Conservation (phyloP, 495 filamentous ascomycete genomes). For the Xylaria intraflava region DNA sequence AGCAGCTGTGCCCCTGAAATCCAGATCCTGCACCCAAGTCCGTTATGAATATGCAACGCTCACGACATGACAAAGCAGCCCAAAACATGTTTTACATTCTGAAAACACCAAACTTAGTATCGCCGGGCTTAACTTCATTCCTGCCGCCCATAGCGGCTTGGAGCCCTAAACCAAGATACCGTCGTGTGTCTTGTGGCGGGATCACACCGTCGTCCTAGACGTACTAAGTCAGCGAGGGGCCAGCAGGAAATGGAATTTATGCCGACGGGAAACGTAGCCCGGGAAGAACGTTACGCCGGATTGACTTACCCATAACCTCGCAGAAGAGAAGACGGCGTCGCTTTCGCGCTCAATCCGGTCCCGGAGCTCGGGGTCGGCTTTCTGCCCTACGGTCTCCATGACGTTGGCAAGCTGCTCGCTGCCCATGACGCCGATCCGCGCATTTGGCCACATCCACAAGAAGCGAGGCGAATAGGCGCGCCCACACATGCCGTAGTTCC, state of each 20-base stretch:
- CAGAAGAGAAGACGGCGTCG: constrained; percentile 78
- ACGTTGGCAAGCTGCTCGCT: constrained; percentile 85
- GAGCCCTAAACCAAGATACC: constrained; percentile 75
- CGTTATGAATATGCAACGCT: background rate
- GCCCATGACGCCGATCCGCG: constrained; percentile 93
- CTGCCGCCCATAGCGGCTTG: constrained; percentile 67
- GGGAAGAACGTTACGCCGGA: background rate
- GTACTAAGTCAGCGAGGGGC: constrained; percentile 22
- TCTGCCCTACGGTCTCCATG: constrained; percentile 89
- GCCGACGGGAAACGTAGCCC: background rate
- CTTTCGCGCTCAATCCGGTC: constrained; percentile 85
- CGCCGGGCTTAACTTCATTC: constrained; percentile 49
- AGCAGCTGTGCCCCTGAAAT: too few relatives aligned
- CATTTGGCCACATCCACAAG: constrained; percentile 97
- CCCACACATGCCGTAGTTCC: constrained; percentile 73
- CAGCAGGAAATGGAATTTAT: background rate
- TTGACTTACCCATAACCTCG: constrained; percentile 72
- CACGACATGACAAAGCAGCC: background rate
- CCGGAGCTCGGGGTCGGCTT: constrained; percentile 73
- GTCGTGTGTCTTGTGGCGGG: constrained; percentile 78
- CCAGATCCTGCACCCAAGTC: background rate
- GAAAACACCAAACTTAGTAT: constrained; percentile 89
- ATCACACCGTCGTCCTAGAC: constrained; percentile 80
- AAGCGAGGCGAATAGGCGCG: constrained; percentile 86
- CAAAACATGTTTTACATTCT: constrained; percentile 60